Conservation (phyloP, 345 rosid genomes). For the Anacardium occidentale region DNA sequence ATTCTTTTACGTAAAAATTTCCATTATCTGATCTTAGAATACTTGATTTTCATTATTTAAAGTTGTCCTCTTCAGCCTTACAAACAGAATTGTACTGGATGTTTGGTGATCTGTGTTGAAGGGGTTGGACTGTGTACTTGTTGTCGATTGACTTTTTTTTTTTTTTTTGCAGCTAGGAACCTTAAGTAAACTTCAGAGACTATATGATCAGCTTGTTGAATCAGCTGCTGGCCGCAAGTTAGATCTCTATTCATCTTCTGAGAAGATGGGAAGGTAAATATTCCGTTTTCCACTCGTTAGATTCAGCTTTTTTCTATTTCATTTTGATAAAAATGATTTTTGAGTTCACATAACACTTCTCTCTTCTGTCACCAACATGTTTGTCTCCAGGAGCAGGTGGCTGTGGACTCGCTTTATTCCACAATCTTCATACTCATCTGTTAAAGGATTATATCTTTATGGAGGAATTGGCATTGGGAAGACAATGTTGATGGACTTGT, state of each 20-base stretch:
- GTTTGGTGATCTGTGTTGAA: not conserved
- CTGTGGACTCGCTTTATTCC: constrained; percentile 89
- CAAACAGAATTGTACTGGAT: not conserved
- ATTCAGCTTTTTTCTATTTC: too few relatives aligned
- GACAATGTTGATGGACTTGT: constrained; percentile 98
- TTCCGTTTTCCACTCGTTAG: constrained; percentile 19
- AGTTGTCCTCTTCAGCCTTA: not conserved
- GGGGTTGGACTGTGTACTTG: not conserved
- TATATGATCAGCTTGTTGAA: too few relatives aligned
- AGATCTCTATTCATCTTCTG: too few relatives aligned
- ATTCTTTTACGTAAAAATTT: not conserved
- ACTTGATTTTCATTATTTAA: not conserved
- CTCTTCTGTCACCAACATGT: constrained; percentile 6
- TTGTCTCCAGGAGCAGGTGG: constrained; percentile 81
- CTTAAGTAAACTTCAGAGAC: too few relatives aligned
- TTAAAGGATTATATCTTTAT: constrained; percentile 86
- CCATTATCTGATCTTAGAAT: not conserved
- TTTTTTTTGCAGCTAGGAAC: constrained; percentile 66
- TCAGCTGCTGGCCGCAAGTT: too few relatives aligned
- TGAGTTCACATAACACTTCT: constrained; percentile 2
- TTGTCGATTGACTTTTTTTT: too few relatives aligned
- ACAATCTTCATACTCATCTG: constrained; percentile 70
- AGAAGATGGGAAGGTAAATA: too few relatives aligned
- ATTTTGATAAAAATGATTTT: not conserved
- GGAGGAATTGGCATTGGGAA: constrained; percentile 99